phyloP scores from a whole-genome alignment of 495 filamentous ascomycete species.

The Trichoderma erinaceum region DNA sequence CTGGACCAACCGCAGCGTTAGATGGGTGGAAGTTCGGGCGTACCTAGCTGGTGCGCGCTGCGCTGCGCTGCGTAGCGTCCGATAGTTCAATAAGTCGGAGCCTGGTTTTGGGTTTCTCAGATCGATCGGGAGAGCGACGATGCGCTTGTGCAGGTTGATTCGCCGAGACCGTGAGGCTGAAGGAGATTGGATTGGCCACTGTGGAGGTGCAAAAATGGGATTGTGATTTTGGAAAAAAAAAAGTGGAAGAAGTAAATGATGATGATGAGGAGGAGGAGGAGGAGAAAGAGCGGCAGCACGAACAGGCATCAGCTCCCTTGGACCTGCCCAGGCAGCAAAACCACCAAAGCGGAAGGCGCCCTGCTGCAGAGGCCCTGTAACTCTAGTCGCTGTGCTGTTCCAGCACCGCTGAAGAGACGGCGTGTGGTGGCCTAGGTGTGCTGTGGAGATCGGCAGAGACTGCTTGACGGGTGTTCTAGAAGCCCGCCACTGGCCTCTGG shows the following conservation, averaged over 20 bases:
- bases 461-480: neutral
- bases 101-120: neutral
- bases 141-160: conserved; percentile 6
- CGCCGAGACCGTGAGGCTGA: conserved; percentile 2
- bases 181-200: neutral
- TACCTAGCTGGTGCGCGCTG: neutral
- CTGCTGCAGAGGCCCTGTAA: too few species aligned
- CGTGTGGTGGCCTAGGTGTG: neutral
- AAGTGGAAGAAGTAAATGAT: neutral
- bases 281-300: neutral
- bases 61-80: neutral
- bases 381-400: too few species aligned
- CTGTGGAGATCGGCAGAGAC: conserved; percentile 1
- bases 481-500: neutral
- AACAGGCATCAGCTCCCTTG: too few species aligned
- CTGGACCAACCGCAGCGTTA: neutral
- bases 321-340: too few species aligned
- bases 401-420: neutral
- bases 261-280: neutral
- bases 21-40: neutral
- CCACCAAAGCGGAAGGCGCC: too few species aligned
- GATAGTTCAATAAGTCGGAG: conserved; percentile 3
- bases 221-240: neutral
- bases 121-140: neutral
- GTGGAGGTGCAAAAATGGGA: neutral